Evolutionary conservation across 805 yeast species (phyloP).

Genomic region (Huiozyma sinensis): DNA sequence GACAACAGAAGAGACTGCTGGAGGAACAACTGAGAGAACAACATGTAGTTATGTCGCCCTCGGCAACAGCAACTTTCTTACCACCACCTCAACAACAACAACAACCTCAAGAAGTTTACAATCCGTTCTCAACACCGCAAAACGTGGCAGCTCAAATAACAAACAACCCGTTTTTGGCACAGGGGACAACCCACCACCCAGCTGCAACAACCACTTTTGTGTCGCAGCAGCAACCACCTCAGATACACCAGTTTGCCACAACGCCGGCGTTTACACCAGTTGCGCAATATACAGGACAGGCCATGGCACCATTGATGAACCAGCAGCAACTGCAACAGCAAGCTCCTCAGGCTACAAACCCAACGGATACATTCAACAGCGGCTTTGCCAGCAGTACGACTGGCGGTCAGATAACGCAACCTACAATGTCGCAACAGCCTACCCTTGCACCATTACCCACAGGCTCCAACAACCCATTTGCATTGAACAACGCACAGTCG

Average conservation of each 20-base stretch:
- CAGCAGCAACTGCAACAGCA: conserved; percentile 1
- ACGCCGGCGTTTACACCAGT: conserved; percentile 41
- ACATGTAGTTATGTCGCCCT: conserved; percentile 18
- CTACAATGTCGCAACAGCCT: background rate
- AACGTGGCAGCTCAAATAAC: conserved; percentile 3
- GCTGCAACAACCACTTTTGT: conserved; percentile 9
- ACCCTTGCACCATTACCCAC: conserved; percentile 13
- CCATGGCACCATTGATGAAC: conserved; percentile 4
- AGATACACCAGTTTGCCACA: conserved; percentile 37
- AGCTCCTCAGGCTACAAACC: background rate
- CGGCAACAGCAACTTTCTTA: conserved; percentile 16
- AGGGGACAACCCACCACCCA: conserved; percentile 14
- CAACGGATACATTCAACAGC: background rate
- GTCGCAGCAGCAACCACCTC: conserved; percentile 20
- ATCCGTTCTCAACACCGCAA: conserved; percentile 4
- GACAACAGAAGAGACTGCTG: conserved; percentile 23
- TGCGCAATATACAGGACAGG: conserved; percentile 2
- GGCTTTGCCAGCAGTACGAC: conserved; percentile 1
- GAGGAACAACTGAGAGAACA: conserved; percentile 26
- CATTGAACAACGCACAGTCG: conserved; percentile 18
- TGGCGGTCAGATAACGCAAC: conserved; percentile 1
- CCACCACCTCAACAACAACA: conserved; percentile 16
- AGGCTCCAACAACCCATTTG: conserved; percentile 30
- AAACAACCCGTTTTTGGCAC: conserved; percentile 13
- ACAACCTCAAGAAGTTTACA: conserved; percentile 1